These are phyloP conservation scores for Zymoseptoria pseudotritici DNA, from an alignment of 2,329 filamentous ascomycete species.

Conservation along the genomic window DNA sequence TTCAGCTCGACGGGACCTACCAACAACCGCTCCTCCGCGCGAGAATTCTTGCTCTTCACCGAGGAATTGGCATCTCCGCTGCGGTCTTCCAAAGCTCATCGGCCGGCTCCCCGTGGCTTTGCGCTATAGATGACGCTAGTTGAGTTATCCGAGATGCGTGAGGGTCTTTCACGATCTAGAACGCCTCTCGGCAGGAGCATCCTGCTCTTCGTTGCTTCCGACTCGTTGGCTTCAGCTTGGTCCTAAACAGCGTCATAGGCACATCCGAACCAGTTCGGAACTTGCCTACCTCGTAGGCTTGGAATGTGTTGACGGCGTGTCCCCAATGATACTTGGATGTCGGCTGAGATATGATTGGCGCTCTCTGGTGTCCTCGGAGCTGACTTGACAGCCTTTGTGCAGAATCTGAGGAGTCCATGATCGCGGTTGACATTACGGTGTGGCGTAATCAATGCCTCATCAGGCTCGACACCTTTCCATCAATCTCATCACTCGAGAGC, in stretches of 20 bases:
- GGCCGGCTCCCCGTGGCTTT: neutral
- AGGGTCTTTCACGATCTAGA: neutral
- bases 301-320: neutral
- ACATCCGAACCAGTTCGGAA: neutral
- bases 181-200: neutral
- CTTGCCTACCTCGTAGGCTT: neutral
- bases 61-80: no score
- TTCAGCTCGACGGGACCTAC: no score
- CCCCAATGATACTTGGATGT: neutral
- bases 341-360: no score
- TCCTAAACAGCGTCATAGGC: neutral
- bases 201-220: neutral
- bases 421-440: no score
- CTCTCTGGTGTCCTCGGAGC: no score
- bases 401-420: no score
- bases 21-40: no score
- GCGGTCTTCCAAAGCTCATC: no score
- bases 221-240: neutral
- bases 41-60: neutral
- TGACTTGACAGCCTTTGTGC: no score
- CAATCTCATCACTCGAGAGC: no score
- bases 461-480: no score
- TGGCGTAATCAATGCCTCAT: no score
- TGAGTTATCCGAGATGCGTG: neutral
- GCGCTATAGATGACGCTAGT: neutral